These are phyloP conservation scores for Penium margaritaceum DNA, from an alignment of 139 green algal species.

Conservation along the genomic window DNA sequence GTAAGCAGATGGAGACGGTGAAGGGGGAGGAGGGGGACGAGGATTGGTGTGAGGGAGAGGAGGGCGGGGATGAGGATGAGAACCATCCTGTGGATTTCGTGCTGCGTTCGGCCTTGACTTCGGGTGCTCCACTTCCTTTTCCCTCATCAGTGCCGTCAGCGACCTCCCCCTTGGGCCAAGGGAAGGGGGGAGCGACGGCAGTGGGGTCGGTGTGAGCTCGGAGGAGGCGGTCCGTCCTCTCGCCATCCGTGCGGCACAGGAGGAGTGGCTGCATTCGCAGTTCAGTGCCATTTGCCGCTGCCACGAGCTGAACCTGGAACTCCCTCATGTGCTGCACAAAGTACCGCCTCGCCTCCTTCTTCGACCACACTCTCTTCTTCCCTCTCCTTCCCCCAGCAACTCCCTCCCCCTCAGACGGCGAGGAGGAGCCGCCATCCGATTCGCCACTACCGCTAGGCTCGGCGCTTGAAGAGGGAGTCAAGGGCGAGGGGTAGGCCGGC, in stretches of 20 bases:
- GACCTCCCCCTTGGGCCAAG: not conserved
- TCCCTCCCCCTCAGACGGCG: not conserved
- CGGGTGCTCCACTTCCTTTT: not conserved
- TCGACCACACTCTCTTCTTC: not conserved
- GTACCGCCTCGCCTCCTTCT: not conserved
- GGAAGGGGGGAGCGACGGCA: not conserved
- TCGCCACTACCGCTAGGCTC: too few species aligned
- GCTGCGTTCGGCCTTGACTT: not conserved
- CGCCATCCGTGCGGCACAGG: not conserved
- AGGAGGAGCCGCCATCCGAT: not conserved
- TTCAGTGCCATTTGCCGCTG: not conserved
- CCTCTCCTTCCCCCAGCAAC: not conserved
- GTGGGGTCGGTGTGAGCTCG: not conserved
- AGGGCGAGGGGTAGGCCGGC: not conserved
- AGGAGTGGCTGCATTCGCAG: constrained; percentile 22
- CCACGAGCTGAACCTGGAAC: constrained; percentile 24
- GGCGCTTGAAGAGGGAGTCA: not conserved
- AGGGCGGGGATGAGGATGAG: too few species aligned
- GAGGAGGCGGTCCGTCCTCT: not conserved
- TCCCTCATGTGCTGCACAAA: not conserved
- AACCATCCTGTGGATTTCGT: not conserved
- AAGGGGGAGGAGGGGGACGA: too few species aligned
- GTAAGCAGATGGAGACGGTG: not conserved
- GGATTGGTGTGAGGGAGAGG: too few species aligned
- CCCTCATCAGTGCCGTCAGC: not conserved